A percentile compares a stretch with the other conserved stretches of the same genome.
Conservation (phyloP, 1,139 yeast species). For the Debaryomyces udenii region DNA sequence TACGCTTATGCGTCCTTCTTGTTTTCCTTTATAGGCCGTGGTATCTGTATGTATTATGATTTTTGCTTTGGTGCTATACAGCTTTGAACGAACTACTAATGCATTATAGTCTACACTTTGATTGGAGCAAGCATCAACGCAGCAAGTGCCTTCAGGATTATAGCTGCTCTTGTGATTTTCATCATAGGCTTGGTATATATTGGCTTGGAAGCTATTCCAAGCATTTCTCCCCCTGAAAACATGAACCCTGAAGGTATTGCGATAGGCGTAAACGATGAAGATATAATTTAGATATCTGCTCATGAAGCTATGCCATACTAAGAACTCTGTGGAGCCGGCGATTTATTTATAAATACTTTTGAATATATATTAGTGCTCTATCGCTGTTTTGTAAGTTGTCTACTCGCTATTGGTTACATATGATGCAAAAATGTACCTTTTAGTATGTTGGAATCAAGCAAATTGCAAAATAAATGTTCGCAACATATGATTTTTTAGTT, state of each 20-base stretch:
- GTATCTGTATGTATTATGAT: conserved; percentile 55
- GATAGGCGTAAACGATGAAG: conserved; percentile 49
- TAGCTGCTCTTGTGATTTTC: conserved; percentile 59
- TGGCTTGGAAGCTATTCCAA: conserved; percentile 69
- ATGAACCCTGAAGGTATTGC: conserved; percentile 61
- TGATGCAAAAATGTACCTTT: too few relatives aligned
- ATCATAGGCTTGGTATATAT: conserved; percentile 61
- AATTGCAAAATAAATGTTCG: too few relatives aligned
- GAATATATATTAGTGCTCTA: background rate
- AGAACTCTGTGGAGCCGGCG: too few relatives aligned
- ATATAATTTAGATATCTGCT: conserved; percentile 29
- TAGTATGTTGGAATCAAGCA: too few relatives aligned
- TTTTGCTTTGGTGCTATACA: background rate
- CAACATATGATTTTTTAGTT: too few relatives aligned
- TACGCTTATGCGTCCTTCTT: conserved; percentile 76
- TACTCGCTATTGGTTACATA: background rate
- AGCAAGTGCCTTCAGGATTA: conserved; percentile 55
- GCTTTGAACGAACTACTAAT: conserved; percentile 21
- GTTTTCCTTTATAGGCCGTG: conserved; percentile 84
- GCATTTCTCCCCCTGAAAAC: conserved; percentile 72
- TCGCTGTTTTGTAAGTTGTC: background rate
- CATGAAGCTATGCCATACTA: too few relatives aligned
- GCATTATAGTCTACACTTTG: conserved; percentile 56
- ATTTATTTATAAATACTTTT: background rate
- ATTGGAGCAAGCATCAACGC: conserved; percentile 67